These are phyloP conservation scores for Pelargonium cotyledonis DNA, from an alignment of 441 rosid species.

Conservation along the genomic window DNA sequence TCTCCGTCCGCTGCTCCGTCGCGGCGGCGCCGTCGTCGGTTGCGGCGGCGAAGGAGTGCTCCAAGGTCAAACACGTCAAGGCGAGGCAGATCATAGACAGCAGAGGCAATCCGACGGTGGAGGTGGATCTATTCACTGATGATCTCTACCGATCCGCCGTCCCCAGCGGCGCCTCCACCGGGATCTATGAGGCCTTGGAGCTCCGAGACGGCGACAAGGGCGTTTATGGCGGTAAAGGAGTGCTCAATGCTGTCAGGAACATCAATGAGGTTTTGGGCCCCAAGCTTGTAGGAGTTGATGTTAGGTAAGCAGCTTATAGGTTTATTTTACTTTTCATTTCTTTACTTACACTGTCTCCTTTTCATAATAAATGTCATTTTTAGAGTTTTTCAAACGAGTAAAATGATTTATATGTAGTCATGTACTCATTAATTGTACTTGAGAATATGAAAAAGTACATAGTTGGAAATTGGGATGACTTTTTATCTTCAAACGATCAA, in stretches of 20 bases:
- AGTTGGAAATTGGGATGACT: no score
- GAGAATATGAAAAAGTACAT: no score
- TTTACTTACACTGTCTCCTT: no score
- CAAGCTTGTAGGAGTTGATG: slow-evolving; percentile 80
- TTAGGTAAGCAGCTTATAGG: slow-evolving; percentile 40
- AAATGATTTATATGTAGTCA: no score
- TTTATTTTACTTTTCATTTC: no score
- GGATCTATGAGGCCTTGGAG: slow-evolving; percentile 89
- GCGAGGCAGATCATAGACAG: slow-evolving; percentile 98
- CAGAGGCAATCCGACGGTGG: slow-evolving; percentile 88
- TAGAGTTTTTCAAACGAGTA: no score
- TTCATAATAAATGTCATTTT: no score
- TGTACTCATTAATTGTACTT: no score
- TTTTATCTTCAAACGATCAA: no score
- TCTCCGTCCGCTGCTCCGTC: slow-evolving; percentile 46
- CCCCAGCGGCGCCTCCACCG: slow-evolving; percentile 95
- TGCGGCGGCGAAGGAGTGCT: slow-evolving; percentile 25
- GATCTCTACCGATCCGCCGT: slow-evolving; percentile 80
- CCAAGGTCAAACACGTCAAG: slow-evolving; percentile 61
- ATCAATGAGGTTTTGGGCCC: slow-evolving; percentile 68
- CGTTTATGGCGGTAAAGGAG: slow-evolving; percentile 91
- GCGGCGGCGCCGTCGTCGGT: slow-evolving; percentile 29
- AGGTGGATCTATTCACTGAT: slow-evolving; percentile 81
- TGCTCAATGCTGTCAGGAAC: slow-evolving; percentile 58
- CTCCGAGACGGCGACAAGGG: slow-evolving; percentile 80